Conservation (phyloP, 805 yeast species). For the Metschnikowia shivogae region DNA sequence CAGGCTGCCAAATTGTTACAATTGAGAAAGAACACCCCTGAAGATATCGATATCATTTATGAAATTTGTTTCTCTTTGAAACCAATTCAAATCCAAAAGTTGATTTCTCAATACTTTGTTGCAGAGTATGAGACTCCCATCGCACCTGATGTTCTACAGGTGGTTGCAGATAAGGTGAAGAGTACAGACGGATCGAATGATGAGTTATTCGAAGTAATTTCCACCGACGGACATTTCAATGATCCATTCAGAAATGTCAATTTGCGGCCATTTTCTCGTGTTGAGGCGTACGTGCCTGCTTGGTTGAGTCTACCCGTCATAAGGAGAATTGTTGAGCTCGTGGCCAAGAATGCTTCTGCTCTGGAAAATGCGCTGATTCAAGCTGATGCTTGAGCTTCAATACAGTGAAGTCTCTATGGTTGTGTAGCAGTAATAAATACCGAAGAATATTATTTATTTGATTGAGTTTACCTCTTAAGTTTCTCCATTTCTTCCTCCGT, state of each 20-base stretch:
- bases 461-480: slow-evolving; percentile 3
- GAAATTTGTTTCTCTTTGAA: slow-evolving; percentile 92
- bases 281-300: slow-evolving; percentile 91
- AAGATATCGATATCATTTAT: slow-evolving; percentile 86
- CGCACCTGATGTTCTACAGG: slow-evolving; percentile 71
- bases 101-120: slow-evolving; percentile 80
- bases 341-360: slow-evolving; percentile 74
- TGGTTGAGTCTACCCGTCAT: slow-evolving; percentile 87
- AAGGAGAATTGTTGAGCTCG: slow-evolving; percentile 83
- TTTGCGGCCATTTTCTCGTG: slow-evolving; percentile 72
- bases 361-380: slow-evolving; percentile 41
- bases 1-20: slow-evolving; percentile 94
- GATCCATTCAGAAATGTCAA: slow-evolving; percentile 78
- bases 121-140: slow-evolving; percentile 96
- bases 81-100: slow-evolving; percentile 93
- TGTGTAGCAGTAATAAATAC: not conserved
- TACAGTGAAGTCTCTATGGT: not conserved
- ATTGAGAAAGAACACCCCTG: slow-evolving; percentile 81
- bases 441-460: not conserved
- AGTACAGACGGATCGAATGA: slow-evolving; percentile 48
- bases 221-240: slow-evolving; percentile 70
- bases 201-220: slow-evolving; percentile 67
- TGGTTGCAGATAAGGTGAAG: slow-evolving; percentile 77
- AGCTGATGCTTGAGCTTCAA: not conserved
- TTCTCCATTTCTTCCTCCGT: slow-evolving; percentile 52